phyloP scores from a whole-genome alignment of 208 protist species.

The Leishmania lainsoni region DNA sequence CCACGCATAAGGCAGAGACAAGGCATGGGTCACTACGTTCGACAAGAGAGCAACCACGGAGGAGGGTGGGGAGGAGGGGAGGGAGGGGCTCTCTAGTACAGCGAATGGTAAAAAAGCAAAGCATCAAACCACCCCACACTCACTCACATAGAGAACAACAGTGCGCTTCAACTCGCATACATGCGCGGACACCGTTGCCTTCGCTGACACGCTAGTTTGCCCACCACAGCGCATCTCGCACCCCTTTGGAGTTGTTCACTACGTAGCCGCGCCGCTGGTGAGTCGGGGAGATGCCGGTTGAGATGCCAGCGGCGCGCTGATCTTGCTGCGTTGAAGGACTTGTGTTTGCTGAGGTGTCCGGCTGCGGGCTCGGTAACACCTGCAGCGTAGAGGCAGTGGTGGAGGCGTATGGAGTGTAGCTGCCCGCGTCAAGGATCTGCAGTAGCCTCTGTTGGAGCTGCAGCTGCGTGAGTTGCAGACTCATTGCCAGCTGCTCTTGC shows the following conservation, averaged over 20 bases:
- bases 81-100: no score
- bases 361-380: background rate
- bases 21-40: background rate
- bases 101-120: no score
- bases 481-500: constrained; percentile 16
- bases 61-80: no score
- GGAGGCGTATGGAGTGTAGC: background rate
- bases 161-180: background rate
- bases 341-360: background rate
- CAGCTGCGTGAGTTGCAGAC: background rate
- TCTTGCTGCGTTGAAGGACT: background rate
- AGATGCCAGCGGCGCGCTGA: constrained; percentile 14
- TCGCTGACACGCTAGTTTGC: background rate
- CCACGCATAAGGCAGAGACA: background rate
- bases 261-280: constrained; percentile 4
- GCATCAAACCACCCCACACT: no score
- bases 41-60: background rate
- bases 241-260: constrained; percentile 16
- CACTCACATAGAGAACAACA: background rate
- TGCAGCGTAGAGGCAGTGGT: constrained; percentile 9
- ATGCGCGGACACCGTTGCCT: background rate
- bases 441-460: background rate
- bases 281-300: constrained; percentile 11
- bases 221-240: constrained; percentile 25
- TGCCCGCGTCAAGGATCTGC: constrained; percentile 12